Evolutionary conservation across 148 eudicot genomes (phyloP).

Genomic region (Polygonum aviculare): DNA sequence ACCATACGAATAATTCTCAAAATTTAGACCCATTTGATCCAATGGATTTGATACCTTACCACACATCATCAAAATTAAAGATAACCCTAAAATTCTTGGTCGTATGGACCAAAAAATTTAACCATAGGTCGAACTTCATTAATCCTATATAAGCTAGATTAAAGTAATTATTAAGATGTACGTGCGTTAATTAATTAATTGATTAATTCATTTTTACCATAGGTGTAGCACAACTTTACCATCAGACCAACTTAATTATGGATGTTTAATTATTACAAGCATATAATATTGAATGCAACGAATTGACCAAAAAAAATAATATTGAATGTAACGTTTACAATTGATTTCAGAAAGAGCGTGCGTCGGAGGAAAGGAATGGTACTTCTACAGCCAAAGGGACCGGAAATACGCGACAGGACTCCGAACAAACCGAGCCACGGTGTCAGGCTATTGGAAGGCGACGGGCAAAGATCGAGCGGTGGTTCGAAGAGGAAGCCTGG

Average conservation of each 20-base stretch:
- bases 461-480: conserved; percentile 82
- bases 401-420: conserved; percentile 81
- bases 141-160: too few relatives aligned
- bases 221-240: too few relatives aligned
- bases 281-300: not conserved
- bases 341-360: conserved; percentile 44
- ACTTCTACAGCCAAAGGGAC: conserved; percentile 82
- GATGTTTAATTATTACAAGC: too few relatives aligned
- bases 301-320: too few relatives aligned
- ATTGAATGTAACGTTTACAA: not conserved
- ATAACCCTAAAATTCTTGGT: not conserved
- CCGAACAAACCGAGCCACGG: conserved; percentile 80
- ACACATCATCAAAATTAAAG: not conserved
- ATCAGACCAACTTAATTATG: not conserved
- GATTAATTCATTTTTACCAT: too few relatives aligned
- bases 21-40: not conserved
- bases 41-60: not conserved
- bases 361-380: conserved; percentile 91
- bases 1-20: not conserved
- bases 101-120: too few relatives aligned
- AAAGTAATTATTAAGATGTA: too few relatives aligned
- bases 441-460: conserved; percentile 93
- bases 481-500: conserved; percentile 27
- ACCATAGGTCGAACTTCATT: too few relatives aligned
- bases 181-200: too few relatives aligned